Base-by-base conservation (phyloP, 768 basidiomycete genomes). In the Mycena polygramma region DNA sequence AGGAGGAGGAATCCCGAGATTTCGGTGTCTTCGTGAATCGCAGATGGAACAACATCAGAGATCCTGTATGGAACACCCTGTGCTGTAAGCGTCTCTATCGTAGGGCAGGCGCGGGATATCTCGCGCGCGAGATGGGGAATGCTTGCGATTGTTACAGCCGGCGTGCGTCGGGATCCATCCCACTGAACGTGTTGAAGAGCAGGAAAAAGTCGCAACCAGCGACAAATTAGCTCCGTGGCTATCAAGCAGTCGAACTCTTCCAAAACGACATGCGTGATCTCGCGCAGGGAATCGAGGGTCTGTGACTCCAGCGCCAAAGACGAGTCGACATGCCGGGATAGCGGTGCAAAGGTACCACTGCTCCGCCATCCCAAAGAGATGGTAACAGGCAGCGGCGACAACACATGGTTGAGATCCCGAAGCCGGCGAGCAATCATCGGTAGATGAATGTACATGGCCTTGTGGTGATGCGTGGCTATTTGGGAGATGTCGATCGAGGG, bases 181-280 rank as follows among this genome's bases (percentile, higher is more conserved):
- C 48, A 66, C n/a, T 49, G 52, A 20, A 66, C 11, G 15, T 59
- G 37, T 48, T 43, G 57, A 15, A 66, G 48, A 43, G 49, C 26
- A 7, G 65, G 65, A 39, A 66, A 66, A 22, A 58, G 46, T 43
- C 49, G 52, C 65, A 66, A 39, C 65, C 65, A 66, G 24, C 57
- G 65, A 24, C 37, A 51, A 1, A 66, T 7, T 10, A 41, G 37
- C 39, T 11, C 26, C 13, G 39, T 14, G 13, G 59, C n/a, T 14
- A 45, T 58, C 7, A n/a, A 14, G 14, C 49, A 43, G 57, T 66
- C 24, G 22, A 66, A 59, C 4, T 22, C 51, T 14, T 66, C 57
- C 26, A 66, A 35, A n/a, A 52, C 65, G 13, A 66, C 49, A 49
- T 66, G 57, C 19, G 48, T 59, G 41, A 66, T 53, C 41, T 66